Percentiles rank a stretch among this genome's conserved stretches.
phyloP scores from a whole-genome alignment of 1,139 yeast genomes.

The Sugiyamaella sp. region DNA sequence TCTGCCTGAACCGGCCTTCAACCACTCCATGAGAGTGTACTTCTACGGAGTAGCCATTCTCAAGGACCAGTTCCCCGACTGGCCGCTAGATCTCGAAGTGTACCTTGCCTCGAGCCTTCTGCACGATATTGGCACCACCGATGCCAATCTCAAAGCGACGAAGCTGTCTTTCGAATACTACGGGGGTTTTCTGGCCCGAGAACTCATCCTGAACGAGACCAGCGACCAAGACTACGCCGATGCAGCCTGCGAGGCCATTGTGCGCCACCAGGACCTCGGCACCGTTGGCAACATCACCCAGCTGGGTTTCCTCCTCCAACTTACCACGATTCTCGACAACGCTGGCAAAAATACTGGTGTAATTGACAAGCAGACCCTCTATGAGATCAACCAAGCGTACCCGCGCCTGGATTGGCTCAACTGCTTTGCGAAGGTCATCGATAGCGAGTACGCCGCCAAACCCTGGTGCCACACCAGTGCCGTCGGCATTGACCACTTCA shows the following conservation, averaged over 20 bases:
- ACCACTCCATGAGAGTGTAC: constrained; percentile 30
- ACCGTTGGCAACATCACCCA: constrained; percentile 28
- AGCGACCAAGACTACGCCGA: constrained; percentile 30
- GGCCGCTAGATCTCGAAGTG: constrained; percentile 27
- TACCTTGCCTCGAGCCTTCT: constrained; percentile 25
- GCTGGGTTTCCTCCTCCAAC: constrained; percentile 29
- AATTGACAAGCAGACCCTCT: constrained; percentile 26
- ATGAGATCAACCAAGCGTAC: constrained; percentile 25
- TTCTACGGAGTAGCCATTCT: constrained; percentile 29
- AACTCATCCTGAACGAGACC: constrained; percentile 25
- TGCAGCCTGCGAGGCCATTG: constrained; percentile 32
- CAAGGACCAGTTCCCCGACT: constrained; percentile 30
- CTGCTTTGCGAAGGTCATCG: constrained; percentile 30
- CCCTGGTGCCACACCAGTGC: constrained; percentile 32
- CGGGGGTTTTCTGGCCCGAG: constrained; percentile 30
- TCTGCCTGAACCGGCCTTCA: constrained; percentile 26
- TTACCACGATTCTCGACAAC: constrained; percentile 32
- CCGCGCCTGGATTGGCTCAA: constrained; percentile 30
- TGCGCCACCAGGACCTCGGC: constrained; percentile 32
- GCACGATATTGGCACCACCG: constrained; percentile 33
- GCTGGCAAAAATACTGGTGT: constrained; percentile 28
- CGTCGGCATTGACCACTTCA: constrained; percentile 26
- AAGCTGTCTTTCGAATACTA: constrained; percentile 33
- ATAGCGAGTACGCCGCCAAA: constrained; percentile 27
- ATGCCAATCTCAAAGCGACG: constrained; percentile 28